Evolutionary conservation across 768 basidiomycete genomes (phyloP).

Genomic region (Russula griseocarnosa): DNA sequence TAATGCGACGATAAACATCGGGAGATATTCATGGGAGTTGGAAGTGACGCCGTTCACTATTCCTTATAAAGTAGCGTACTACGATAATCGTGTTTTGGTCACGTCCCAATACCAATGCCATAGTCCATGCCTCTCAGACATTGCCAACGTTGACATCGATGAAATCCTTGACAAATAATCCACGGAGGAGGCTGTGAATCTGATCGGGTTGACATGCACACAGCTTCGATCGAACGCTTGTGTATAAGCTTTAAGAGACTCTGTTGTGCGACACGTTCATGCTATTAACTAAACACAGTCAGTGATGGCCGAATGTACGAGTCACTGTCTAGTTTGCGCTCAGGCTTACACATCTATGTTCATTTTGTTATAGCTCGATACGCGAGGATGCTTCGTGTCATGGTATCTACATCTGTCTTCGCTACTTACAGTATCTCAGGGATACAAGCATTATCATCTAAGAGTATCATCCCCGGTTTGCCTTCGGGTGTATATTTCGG

Average conservation of each 20-base stretch:
- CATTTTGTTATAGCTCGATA: no score
- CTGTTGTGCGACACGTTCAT: neutral
- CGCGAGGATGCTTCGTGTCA: no score
- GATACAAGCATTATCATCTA: no score
- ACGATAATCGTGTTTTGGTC: neutral
- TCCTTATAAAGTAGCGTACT: neutral
- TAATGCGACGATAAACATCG: neutral
- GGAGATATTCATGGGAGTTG: neutral
- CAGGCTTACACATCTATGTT: no score
- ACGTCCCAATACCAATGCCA: neutral
- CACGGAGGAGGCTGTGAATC: slow-evolving; percentile 66
- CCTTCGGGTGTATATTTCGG: no score
- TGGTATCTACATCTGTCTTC: no score
- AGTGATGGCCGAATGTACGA: slow-evolving; percentile 76
- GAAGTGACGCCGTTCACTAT: neutral
- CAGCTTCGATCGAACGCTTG: slow-evolving; percentile 56
- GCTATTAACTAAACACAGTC: slow-evolving; percentile 38
- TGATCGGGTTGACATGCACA: slow-evolving; percentile 76
- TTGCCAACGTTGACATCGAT: slow-evolving; percentile 58
- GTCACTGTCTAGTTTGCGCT: neutral
- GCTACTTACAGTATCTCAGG: no score
- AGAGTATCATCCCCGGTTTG: no score
- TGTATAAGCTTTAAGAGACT: slow-evolving; percentile 54
- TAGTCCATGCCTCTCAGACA: slow-evolving; percentile 61
- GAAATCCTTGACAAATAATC: slow-evolving; percentile 63